Evolutionary conservation across 352 stramenopile species (phyloP).

Genomic region (Phytophthora idaei): DNA sequence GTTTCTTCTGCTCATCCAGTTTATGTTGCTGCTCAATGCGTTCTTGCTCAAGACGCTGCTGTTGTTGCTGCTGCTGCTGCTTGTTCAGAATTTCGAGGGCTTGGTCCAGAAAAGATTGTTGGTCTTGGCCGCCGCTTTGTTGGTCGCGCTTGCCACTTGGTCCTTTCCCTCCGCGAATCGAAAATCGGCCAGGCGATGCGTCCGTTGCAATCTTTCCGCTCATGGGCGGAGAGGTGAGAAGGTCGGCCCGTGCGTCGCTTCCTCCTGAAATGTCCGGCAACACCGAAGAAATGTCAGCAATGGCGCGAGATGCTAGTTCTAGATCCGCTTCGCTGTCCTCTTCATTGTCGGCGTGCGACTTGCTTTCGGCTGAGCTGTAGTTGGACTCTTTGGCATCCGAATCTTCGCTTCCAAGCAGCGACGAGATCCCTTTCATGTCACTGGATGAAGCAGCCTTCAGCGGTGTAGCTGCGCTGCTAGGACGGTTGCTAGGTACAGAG

Average conservation of each 20-base stretch:
- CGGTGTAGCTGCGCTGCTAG: slow-evolving; percentile 4
- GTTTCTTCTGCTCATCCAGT: slow-evolving; percentile 31
- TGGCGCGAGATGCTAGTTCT: slow-evolving; percentile 40
- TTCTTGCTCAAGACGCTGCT: slow-evolving; percentile 38
- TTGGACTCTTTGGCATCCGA: slow-evolving; percentile 32
- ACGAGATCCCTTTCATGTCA: slow-evolving; percentile 44
- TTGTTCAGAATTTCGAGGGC: slow-evolving; percentile 52
- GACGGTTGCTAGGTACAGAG: slow-evolving; percentile 13
- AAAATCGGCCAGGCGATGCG: slow-evolving; percentile 11
- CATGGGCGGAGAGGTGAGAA: slow-evolving; percentile 26
- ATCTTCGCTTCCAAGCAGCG: slow-evolving; percentile 40
- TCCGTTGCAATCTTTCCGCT: slow-evolving; percentile 16
- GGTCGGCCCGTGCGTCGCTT: slow-evolving; percentile 7
- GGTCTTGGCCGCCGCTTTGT: slow-evolving; percentile 11
- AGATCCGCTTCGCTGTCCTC: slow-evolving; percentile 44
- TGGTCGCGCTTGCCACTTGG: slow-evolving; percentile 12
- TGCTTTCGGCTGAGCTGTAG: slow-evolving; percentile 29
- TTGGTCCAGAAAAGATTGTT: slow-evolving; percentile 51
- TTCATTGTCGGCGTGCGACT: slow-evolving; percentile 27
- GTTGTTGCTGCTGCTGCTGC: slow-evolving; percentile 44
- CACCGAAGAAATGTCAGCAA: slow-evolving; percentile 47
- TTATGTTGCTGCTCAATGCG: slow-evolving; percentile 27
- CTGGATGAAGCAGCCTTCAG: slow-evolving; percentile 16
- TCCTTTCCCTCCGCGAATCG: slow-evolving; percentile 21
- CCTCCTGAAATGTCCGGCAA: slow-evolving; percentile 31